Evolutionary conservation across 2,329 filamentous ascomycete species (phyloP).

Genomic region (Colletotrichum brevisporum): DNA sequence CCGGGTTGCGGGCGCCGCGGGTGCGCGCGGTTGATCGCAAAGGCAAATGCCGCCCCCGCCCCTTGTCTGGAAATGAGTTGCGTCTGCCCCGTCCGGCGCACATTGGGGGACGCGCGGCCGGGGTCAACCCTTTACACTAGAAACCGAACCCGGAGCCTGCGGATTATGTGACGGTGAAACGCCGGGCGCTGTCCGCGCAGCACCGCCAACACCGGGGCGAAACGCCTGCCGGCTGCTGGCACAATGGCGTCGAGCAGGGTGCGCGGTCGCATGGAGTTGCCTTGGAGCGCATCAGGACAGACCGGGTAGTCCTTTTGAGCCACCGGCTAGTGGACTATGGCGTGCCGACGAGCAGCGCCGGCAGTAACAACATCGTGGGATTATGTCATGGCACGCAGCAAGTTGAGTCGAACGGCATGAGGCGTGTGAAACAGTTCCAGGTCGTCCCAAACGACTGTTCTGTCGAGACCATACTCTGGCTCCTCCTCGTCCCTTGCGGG

Average conservation of each 20-base stretch:
- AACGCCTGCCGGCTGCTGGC: neutral
- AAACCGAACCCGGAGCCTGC: conserved; percentile 1
- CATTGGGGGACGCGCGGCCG: conserved; percentile 6
- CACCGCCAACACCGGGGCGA: neutral
- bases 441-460: conserved; percentile 16
- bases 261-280: conserved; percentile 1
- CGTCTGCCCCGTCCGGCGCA: neutral
- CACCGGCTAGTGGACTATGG: neutral
- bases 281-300: neutral
- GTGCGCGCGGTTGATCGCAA: conserved; percentile 2
- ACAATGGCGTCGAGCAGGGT: neutral
- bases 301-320: neutral
- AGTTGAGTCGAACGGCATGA: conserved; percentile 31
- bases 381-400: neutral
- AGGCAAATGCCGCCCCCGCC: neutral
- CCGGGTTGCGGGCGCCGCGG: conserved; percentile 19
- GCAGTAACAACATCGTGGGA: neutral
- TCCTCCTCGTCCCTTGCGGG: conserved; percentile 4
- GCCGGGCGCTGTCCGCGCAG: no score
- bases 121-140: conserved; percentile 20
- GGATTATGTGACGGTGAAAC: conserved; percentile 9
- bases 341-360: neutral
- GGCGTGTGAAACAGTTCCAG: conserved; percentile 19
- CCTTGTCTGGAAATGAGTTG: neutral
- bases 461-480: neutral